Conservation (phyloP, 768 basidiomycete species). For the Dictyophora rubrovolvata region DNA sequence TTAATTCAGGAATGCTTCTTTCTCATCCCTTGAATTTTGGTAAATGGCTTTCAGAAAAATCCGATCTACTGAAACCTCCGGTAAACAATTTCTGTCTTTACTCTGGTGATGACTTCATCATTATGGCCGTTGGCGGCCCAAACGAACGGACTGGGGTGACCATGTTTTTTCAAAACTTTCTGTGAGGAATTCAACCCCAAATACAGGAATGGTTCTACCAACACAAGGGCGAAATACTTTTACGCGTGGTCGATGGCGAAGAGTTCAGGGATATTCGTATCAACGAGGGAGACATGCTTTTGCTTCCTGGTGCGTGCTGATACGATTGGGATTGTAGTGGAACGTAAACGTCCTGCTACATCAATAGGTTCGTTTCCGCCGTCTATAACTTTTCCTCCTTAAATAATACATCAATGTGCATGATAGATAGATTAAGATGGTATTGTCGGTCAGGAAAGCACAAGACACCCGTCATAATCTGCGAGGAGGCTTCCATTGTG, state of each 20-base stretch:
- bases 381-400: neutral
- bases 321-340: conserved; percentile 75
- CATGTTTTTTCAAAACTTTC: neutral
- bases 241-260: conserved; percentile 75
- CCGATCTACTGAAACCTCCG: conserved; percentile 73
- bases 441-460: conserved; percentile 68
- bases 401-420: neutral
- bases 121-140: conserved; percentile 96
- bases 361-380: conserved; percentile 50
- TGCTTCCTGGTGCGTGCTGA: conserved; percentile 68
- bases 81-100: conserved; percentile 88
- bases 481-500: conserved; percentile 81
- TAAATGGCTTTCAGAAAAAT: conserved; percentile 79
- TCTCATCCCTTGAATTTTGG: conserved; percentile 79
- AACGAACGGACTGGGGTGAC: conserved; percentile 48
- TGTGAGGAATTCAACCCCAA: neutral
- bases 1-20: conserved; percentile 47
- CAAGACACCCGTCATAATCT: conserved; percentile 55
- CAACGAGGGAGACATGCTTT: conserved; percentile 93
- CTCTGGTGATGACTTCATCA: conserved; percentile 73
- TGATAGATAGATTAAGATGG: conserved; percentile 81
- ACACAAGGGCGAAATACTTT: conserved; percentile 84
- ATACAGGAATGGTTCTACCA: conserved; percentile 96
- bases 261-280: conserved; percentile 79
- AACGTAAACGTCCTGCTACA: conserved; percentile 67